These are phyloP conservation scores for Daldinia eschscholtzii DNA, from an alignment of 2,329 filamentous ascomycete species.

Conservation along the genomic window DNA sequence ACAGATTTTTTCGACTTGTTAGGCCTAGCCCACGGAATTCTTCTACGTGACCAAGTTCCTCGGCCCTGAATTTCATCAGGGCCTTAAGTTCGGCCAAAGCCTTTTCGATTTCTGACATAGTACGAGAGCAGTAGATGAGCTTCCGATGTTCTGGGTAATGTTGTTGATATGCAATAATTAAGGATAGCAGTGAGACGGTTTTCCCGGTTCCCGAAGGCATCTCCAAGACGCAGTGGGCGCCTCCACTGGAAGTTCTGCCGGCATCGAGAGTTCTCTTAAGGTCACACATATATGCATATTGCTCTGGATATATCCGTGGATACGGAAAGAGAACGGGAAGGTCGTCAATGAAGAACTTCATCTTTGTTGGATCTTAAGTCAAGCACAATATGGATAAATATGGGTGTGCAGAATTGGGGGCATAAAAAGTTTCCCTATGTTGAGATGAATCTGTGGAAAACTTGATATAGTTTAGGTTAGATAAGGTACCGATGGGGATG, in stretches of 20 bases:
- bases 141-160: constrained; percentile 94
- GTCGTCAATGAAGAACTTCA: constrained; percentile 84
- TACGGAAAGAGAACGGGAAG: constrained; percentile 59
- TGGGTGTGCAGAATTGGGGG: background rate
- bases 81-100: constrained; percentile 90
- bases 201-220: constrained; percentile 99
- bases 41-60: constrained; percentile 90
- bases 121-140: constrained; percentile 98
- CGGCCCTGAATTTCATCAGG: constrained; percentile 92
- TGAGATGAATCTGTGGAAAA: background rate
- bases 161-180: constrained; percentile 97
- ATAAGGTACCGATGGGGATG: background rate
- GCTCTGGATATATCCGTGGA: constrained; percentile 66
- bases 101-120: constrained; percentile 99
- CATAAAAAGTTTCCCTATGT: background rate
- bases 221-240: constrained; percentile 93
- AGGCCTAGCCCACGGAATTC: constrained; percentile 93
- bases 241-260: constrained; percentile 56
- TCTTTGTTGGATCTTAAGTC: constrained; percentile 57
- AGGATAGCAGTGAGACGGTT: constrained; percentile 91
- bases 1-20: constrained; percentile 97
- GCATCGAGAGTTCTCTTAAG: constrained; percentile 91
- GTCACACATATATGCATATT: constrained; percentile 87
- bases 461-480: background rate
- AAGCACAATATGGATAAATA: background rate